Base-by-base conservation (phyloP, 2,329 filamentous ascomycete species). In the Xylaria polymorpha region DNA sequence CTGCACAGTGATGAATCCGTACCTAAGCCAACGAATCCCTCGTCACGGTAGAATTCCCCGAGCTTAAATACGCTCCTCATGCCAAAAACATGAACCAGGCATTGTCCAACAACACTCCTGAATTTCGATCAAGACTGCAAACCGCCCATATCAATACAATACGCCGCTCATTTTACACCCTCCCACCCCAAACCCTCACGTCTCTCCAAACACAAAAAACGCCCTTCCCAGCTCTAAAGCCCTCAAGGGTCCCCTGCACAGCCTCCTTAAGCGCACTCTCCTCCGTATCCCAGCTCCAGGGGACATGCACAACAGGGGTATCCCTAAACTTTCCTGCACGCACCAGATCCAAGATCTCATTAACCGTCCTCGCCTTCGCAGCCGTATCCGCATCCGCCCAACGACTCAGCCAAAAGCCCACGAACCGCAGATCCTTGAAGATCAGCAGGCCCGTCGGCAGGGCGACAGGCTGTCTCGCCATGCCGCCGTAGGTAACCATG, bases 401-500 rank as follows among this genome's bases (percentile, higher is more conserved):
- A 69, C 87, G 89, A 77, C 92, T 96, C 29, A 98, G 90, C 96
- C 96, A 99, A 81, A 98, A 99, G 4, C 96, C 97, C 70, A 93
- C 87, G 77, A 98, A 97, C 61, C 88, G 86, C 61, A 98, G 86
- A 75, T 98, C 90, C 81, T 95, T 96, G 84, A 99, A 99, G 75
- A 99, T 99, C 68, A 98, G 84, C 74, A 97, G 84, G 0, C 92
- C 92, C 0, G 94, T 92, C 0, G 95, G 94, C 70, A 98, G 82
- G 7, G 87, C 85, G 32, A 98, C 87, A 0, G 95, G 94, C 83
- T 97, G 91, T 79, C 92, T 92, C 41, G 92, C 90, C 96, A 99
- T 99, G 60, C 93, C 95, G 32, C 96, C 96, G 78, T 99, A 99
- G 4, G 95, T 97, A 29, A 99, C 94, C 80, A 98, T 85, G 66